phyloP scores from a whole-genome alignment of 495 filamentous ascomycete genomes.

The Jackrogersella multiformis region DNA sequence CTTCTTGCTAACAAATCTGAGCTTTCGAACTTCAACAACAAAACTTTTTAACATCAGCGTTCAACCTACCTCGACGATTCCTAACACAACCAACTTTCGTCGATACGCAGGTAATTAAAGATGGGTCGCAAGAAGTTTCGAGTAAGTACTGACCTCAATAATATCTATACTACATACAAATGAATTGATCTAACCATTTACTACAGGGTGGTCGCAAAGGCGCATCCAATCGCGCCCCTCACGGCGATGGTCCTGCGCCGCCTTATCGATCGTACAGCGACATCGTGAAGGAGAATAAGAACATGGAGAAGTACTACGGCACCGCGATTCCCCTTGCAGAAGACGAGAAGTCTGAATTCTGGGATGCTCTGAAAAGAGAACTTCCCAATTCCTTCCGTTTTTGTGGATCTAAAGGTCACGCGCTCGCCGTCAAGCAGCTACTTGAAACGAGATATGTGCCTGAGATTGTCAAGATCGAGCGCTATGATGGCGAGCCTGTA shows the following conservation, averaged over 20 bases:
- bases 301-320: conserved; percentile 86
- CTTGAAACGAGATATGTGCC: conserved; percentile 90
- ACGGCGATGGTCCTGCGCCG: conserved; percentile 30
- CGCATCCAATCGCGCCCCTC: conserved; percentile 38
- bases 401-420: conserved; percentile 90
- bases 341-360: conserved; percentile 80
- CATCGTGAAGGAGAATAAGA: conserved; percentile 74
- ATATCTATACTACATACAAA: background rate
- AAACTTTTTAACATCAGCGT: conserved; percentile 27
- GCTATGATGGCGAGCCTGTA: conserved; percentile 79
- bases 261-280: conserved; percentile 63
- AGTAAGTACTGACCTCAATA: conserved; percentile 26
- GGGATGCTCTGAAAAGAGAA: conserved; percentile 79
- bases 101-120: conserved; percentile 2
- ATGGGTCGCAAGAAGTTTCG: conserved; percentile 48
- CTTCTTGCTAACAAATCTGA: background rate
- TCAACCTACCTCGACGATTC: background rate
- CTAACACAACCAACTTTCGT: conserved; percentile 1
- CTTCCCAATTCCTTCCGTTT: conserved; percentile 97
- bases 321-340: conserved; percentile 73
- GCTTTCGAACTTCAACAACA: conserved; percentile 7
- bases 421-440: conserved; percentile 83
- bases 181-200: conserved; percentile 20
- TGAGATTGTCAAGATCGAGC: conserved; percentile 79
- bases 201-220: conserved; percentile 44